Conservation (phyloP, 139 green algal species). For the Monoraphidium neglectum region DNA sequence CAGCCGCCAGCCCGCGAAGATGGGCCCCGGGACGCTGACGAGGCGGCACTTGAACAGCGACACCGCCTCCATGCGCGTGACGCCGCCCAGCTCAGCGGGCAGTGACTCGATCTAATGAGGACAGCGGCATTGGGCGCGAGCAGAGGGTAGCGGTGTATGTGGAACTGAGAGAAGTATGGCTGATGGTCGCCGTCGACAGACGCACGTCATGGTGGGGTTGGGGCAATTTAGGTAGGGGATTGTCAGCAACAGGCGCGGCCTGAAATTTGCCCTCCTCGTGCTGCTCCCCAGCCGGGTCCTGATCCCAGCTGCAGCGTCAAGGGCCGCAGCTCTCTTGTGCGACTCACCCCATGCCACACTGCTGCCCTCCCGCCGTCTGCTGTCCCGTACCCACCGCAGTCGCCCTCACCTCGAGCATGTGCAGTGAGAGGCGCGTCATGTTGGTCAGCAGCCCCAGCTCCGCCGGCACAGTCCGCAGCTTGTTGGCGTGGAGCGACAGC, state of each 20-base stretch:
- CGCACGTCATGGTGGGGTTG: too few species aligned
- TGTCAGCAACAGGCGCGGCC: neutral
- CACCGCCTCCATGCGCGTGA: neutral
- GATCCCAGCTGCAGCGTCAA: too few species aligned
- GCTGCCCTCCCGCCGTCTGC: neutral
- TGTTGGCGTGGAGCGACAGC: constrained; percentile 45
- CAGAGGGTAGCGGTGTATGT: too few species aligned
- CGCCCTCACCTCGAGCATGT: constrained; percentile 25
- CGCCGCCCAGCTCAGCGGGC: constrained; percentile 7
- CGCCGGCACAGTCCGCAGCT: constrained; percentile 28
- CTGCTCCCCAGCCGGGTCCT: too few species aligned
- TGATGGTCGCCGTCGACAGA: too few species aligned
- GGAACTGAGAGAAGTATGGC: too few species aligned
- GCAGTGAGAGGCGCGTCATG: constrained; percentile 28
- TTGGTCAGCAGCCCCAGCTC: constrained; percentile 33
- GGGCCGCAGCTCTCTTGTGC: neutral
- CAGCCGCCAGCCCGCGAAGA: too few species aligned
- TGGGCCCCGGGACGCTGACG: too few species aligned
- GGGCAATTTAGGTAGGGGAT: neutral
- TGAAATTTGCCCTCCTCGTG: neutral
- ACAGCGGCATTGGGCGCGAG: too few species aligned
- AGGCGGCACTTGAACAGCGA: too few species aligned
- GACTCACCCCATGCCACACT: neutral
- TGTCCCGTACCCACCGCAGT: neutral
- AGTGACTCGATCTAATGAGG: neutral